Evolutionary conservation across 2,329 filamentous ascomycete species (phyloP).

Genomic region (Fusarium guadeloupense): DNA sequence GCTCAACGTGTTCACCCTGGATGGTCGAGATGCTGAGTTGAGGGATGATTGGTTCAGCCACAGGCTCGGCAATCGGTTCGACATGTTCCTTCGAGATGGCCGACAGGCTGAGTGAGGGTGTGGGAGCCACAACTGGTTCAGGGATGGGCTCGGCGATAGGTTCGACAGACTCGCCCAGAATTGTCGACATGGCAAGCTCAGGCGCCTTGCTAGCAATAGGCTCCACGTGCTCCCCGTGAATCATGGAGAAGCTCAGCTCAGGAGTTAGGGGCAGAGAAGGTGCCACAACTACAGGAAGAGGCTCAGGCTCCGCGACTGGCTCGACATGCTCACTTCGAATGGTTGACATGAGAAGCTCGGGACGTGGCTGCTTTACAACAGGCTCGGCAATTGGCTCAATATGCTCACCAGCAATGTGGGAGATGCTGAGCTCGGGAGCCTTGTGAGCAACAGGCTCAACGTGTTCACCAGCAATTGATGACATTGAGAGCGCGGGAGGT

Average conservation of each 20-base stretch:
- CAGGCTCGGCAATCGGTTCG: slow-evolving; percentile 23
- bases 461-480: slow-evolving; percentile 21
- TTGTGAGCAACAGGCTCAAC: slow-evolving; percentile 43
- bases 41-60: slow-evolving; percentile 13
- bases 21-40: slow-evolving; percentile 27
- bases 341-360: slow-evolving; percentile 29
- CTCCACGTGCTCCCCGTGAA: slow-evolving; percentile 38
- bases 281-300: slow-evolving; percentile 2
- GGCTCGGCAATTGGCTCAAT: slow-evolving; percentile 37
- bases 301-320: slow-evolving; percentile 27
- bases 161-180: slow-evolving; percentile 24
- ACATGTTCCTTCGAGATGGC: slow-evolving; percentile 34
- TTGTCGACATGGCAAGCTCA: slow-evolving; percentile 23
- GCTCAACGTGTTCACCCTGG: slow-evolving; percentile 40
- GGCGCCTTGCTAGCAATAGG: slow-evolving; percentile 16
- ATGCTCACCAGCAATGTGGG: slow-evolving; percentile 36
- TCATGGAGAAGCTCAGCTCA: slow-evolving; percentile 30
- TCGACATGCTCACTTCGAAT: slow-evolving; percentile 35
- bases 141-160: slow-evolving; percentile 16
- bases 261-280: slow-evolving; percentile 26
- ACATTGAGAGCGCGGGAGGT: slow-evolving; percentile 29
- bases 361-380: neutral
- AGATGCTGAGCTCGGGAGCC: slow-evolving; percentile 29
- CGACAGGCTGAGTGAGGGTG: slow-evolving; percentile 6
- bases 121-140: slow-evolving; percentile 2